A percentile compares a stretch with the other conserved stretches of the same genome.
Evolutionary conservation across 257 asterid species (phyloP).

Genomic region (Solanum okadae): DNA sequence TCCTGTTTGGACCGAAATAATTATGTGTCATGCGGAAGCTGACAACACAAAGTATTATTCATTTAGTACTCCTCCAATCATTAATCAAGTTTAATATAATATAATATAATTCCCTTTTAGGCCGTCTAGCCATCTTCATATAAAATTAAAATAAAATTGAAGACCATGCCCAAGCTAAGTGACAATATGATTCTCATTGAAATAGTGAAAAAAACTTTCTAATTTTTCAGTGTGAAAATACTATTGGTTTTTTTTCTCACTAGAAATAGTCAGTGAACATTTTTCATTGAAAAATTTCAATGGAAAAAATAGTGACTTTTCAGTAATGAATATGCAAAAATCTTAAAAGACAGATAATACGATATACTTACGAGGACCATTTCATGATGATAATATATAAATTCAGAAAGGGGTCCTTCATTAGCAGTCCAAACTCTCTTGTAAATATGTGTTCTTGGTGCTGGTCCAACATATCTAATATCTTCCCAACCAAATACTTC

Average conservation of each 20-base stretch:
- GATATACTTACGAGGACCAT: conserved; percentile 57
- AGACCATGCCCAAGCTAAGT: neutral
- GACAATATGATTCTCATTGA: neutral
- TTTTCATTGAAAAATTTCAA: too few species aligned
- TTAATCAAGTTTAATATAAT: neutral
- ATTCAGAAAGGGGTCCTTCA: conserved; percentile 77
- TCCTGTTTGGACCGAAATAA: too few species aligned
- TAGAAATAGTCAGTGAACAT: too few species aligned
- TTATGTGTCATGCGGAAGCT: neutral
- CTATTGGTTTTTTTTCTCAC: too few species aligned
- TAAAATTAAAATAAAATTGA: neutral
- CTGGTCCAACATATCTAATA: conserved; percentile 82
- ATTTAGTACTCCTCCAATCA: neutral
- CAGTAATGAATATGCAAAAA: neutral
- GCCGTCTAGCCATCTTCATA: neutral
- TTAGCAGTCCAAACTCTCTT: conserved; percentile 83
- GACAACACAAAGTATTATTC: neutral
- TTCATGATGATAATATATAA: conserved; percentile 78
- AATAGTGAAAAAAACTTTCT: too few species aligned
- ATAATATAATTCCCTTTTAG: neutral
- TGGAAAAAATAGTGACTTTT: too few species aligned
- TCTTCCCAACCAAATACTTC: conserved; percentile 71
- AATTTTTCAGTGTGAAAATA: neutral
- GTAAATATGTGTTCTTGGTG: conserved; percentile 66
- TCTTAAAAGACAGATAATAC: neutral